phyloP scores from a whole-genome alignment of 2,329 filamentous ascomycete genomes.

The Exophiala sp. region DNA sequence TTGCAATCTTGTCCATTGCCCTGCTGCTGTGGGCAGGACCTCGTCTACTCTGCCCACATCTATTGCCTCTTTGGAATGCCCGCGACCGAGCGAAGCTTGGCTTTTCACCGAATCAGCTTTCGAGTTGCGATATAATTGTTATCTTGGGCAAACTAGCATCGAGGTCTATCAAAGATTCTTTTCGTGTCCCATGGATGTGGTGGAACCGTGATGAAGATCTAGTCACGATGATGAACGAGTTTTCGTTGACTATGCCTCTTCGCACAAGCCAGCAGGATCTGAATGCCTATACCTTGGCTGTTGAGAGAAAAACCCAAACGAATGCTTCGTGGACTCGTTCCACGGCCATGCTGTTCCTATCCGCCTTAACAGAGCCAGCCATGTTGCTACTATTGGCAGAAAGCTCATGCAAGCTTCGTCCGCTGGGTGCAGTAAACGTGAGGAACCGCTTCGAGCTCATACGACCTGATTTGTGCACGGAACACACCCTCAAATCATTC shows the following conservation, averaged over 20 bases:
- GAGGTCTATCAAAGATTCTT: not conserved
- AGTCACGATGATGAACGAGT: not conserved
- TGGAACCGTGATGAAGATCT: not conserved
- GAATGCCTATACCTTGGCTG: not conserved
- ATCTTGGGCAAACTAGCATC: not conserved
- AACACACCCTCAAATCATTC: not conserved
- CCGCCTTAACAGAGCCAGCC: conserved; percentile 21
- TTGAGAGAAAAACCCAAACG: not conserved
- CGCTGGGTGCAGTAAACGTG: conserved; percentile 18
- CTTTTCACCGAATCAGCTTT: not conserved
- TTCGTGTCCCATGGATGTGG: not conserved
- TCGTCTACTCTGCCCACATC: not conserved
- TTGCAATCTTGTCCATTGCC: not conserved
- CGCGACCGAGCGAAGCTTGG: not conserved
- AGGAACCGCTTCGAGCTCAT: conserved; percentile 19
- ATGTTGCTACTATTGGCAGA: conserved; percentile 19
- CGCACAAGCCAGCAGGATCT: conserved; percentile 1
- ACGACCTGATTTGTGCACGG: conserved; percentile 9
- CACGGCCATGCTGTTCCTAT: conserved; percentile 7
- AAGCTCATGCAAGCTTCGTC: conserved; percentile 6
- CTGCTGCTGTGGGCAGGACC: not conserved
- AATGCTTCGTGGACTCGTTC: not conserved
- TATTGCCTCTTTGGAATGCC: not conserved
- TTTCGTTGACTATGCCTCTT: conserved; percentile 7
- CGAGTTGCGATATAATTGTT: not conserved